A percentile compares a stretch with the other conserved stretches of the same genome.
phyloP scores from a whole-genome alignment of 2,329 filamentous ascomycete species.

The Ceratocystis harringtonii region DNA sequence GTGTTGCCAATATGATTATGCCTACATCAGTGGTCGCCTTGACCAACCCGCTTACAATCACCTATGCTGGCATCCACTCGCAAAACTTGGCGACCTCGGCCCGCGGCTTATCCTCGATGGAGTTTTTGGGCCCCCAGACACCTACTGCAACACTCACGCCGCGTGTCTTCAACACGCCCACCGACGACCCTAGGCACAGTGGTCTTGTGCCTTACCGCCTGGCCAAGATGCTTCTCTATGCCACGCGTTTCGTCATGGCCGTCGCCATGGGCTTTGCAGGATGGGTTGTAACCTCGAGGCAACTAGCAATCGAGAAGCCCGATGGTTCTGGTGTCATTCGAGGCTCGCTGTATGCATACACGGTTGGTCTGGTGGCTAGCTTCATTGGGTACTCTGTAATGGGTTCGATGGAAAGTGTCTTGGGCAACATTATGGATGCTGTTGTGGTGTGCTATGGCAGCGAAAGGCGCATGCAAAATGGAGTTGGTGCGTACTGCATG shows the following conservation, averaged over 20 bases:
- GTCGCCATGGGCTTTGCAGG: conserved; percentile 80
- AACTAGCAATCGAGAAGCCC: conserved; percentile 47
- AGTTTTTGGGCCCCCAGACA: conserved; percentile 57
- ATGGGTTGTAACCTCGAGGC: conserved; percentile 87
- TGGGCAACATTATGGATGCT: conserved; percentile 76
- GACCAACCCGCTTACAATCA: conserved; percentile 82
- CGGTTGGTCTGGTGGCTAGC: conserved; percentile 80
- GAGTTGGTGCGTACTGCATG: conserved; percentile 67
- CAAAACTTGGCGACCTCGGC: conserved; percentile 65
- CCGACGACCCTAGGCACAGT: conserved; percentile 22
- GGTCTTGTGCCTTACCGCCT: conserved; percentile 75
- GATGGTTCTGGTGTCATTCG: conserved; percentile 38
- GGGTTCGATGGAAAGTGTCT: conserved; percentile 75
- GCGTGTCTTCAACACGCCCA: conserved; percentile 32
- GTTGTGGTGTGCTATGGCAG: conserved; percentile 90
- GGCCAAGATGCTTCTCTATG: conserved; percentile 80
- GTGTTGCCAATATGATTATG: conserved; percentile 64
- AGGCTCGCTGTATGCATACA: conserved; percentile 85
- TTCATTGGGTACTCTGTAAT: conserved; percentile 92
- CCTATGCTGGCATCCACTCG: conserved; percentile 87
- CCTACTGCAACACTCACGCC: conserved; percentile 59
- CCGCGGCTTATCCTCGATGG: conserved; percentile 64
- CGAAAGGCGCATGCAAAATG: conserved; percentile 55
- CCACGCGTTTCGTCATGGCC: conserved; percentile 81
- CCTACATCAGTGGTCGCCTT: conserved; percentile 73